Evolutionary conservation across 2,329 filamentous ascomycete genomes (phyloP).

Genomic region (Alternaria triticina): DNA sequence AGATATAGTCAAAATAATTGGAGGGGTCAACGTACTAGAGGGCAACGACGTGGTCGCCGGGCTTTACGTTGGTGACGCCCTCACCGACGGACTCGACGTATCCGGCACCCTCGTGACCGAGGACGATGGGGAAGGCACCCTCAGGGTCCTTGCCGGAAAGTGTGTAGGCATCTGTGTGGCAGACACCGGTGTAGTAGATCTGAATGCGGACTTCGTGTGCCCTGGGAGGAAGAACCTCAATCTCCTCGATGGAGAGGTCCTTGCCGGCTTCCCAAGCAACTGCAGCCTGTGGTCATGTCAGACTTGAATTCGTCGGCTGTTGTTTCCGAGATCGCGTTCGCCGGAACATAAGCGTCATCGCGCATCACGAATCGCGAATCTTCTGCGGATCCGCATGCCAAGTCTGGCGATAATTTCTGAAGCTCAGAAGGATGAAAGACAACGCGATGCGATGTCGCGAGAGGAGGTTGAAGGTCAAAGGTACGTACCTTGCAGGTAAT

Average conservation of each 20-base stretch:
- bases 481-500: constrained; percentile 89
- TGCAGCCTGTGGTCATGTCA: constrained; percentile 67
- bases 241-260: constrained; percentile 84
- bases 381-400: constrained; percentile 40
- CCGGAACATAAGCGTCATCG: constrained; percentile 13
- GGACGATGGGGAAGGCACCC: constrained; percentile 59
- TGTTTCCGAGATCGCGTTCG: neutral
- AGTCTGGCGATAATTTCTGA: constrained; percentile 13
- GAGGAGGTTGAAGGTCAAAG: constrained; percentile 58
- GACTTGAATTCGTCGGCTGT: constrained; percentile 3
- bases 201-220: constrained; percentile 96
- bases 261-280: constrained; percentile 97
- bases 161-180: constrained; percentile 81
- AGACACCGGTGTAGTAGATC: constrained; percentile 97
- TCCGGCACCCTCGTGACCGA: constrained; percentile 52
- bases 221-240: constrained; percentile 87
- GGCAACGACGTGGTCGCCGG: constrained; percentile 79
- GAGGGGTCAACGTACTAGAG: constrained; percentile 45
- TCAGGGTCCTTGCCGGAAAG: constrained; percentile 88
- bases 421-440: neutral
- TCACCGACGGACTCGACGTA: constrained; percentile 71
- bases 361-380: neutral
- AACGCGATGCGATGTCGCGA: neutral
- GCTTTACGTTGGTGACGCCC: constrained; percentile 92
- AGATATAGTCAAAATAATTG: constrained; percentile 9